Conservation (phyloP, 176 grass and related monocot species). For the Bolboschoenus planiculmis region DNA sequence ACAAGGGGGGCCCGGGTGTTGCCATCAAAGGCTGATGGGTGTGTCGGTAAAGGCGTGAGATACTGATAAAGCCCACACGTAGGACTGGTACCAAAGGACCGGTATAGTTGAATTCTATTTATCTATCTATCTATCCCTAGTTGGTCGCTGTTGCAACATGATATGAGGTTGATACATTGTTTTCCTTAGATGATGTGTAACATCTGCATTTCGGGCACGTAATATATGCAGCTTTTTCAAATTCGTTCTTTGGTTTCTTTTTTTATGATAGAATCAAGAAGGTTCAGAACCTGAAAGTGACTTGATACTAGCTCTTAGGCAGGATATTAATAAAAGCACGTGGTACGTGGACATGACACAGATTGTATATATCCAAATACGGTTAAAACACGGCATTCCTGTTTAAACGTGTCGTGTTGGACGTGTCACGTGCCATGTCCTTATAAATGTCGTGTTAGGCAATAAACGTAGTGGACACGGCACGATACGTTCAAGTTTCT, state of each 20-base stretch:
- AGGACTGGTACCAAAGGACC: background rate
- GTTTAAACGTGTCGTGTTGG: too few species aligned
- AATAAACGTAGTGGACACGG: too few species aligned
- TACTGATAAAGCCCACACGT: background rate
- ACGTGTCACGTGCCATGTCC: too few species aligned
- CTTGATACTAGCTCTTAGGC: background rate
- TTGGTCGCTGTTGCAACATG: background rate
- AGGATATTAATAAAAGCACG: too few species aligned
- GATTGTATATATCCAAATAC: too few species aligned
- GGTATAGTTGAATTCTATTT: background rate
- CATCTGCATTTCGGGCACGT: background rate
- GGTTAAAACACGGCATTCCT: too few species aligned
- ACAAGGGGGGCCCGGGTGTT: background rate
- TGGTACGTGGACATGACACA: too few species aligned
- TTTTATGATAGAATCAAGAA: background rate
- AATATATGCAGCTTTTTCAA: background rate
- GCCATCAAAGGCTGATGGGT: background rate
- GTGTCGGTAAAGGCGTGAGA: slow-evolving; percentile 10
- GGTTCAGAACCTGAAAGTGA: background rate
- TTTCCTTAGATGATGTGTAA: background rate
- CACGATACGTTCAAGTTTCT: too few species aligned
- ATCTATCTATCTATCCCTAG: background rate
- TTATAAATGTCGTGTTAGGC: too few species aligned
- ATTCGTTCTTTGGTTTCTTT: background rate
- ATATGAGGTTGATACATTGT: background rate